Conservation (phyloP, 345 rosid genomes). For the Brassica carinata region DNA sequence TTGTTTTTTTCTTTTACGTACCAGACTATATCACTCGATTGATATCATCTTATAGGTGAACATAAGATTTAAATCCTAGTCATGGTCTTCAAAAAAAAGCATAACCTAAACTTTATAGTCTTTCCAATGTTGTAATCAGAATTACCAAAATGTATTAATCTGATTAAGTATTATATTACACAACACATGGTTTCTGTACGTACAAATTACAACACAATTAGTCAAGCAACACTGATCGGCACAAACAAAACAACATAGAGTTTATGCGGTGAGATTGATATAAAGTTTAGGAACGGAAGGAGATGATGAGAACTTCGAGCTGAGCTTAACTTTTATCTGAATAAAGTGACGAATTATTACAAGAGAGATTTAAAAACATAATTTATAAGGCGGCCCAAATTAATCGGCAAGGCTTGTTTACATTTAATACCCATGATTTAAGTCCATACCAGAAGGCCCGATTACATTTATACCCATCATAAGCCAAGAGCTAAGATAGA, state of each 20-base stretch:
- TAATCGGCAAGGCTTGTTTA: neutral
- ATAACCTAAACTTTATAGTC: neutral
- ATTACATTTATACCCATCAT: conserved; percentile 40
- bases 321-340: neutral
- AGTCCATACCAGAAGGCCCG: neutral
- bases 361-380: neutral
- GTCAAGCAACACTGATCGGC: neutral
- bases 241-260: neutral
- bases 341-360: neutral
- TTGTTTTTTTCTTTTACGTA: neutral
- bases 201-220: conserved; percentile 15
- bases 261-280: conserved; percentile 12
- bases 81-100: neutral
- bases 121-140: neutral
- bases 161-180: neutral
- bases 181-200: conserved; percentile 1
- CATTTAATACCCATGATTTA: neutral
- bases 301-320: neutral
- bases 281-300: neutral
- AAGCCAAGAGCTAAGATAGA: conserved; percentile 62
- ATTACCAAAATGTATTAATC: conserved; percentile 5
- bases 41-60: neutral
- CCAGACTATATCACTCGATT: neutral
- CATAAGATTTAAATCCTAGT: neutral
- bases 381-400: neutral